Evolutionary conservation across 345 rosid species (phyloP).

Genomic region (Syzygium aromaticum): DNA sequence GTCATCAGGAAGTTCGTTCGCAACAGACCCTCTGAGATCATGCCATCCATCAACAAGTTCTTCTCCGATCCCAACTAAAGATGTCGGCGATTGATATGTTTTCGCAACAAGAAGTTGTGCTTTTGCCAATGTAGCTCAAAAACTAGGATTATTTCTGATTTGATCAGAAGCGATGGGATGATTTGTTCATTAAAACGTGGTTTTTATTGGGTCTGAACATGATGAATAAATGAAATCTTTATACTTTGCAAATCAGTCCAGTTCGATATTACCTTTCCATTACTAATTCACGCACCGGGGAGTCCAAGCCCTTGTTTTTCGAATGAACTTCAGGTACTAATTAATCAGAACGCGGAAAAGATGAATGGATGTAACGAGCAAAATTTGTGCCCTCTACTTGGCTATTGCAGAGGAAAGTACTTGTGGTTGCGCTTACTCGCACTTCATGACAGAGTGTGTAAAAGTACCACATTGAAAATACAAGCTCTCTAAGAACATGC

Average conservation of each 20-base stretch:
- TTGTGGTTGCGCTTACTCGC: neutral
- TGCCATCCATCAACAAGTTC: conserved; percentile 55
- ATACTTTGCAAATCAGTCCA: neutral
- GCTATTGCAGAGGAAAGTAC: neutral
- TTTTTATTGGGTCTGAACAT: neutral
- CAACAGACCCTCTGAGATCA: conserved; percentile 31
- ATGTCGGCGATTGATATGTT: neutral
- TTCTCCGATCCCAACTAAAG: conserved; percentile 34
- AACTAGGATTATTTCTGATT: neutral
- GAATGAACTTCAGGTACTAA: neutral
- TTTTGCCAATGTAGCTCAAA: neutral
- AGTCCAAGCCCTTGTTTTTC: neutral
- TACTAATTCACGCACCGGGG: neutral
- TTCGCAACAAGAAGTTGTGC: neutral
- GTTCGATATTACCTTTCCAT: neutral
- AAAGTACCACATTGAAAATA: neutral
- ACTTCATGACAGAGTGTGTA: neutral
- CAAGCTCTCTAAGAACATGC: neutral
- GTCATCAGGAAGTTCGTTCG: conserved; percentile 38
- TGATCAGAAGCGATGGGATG: neutral
- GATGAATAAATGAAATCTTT: neutral
- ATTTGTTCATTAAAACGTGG: neutral
- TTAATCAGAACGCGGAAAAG: too few relatives aligned
- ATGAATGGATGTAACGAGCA: too few relatives aligned
- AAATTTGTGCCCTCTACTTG: too few relatives aligned